Evolutionary conservation across 1,284 basidiomycete species (phyloP), one percentile per base, ranked within the genome.

Genomic region (Moesziomyces antarcticus): DNA sequence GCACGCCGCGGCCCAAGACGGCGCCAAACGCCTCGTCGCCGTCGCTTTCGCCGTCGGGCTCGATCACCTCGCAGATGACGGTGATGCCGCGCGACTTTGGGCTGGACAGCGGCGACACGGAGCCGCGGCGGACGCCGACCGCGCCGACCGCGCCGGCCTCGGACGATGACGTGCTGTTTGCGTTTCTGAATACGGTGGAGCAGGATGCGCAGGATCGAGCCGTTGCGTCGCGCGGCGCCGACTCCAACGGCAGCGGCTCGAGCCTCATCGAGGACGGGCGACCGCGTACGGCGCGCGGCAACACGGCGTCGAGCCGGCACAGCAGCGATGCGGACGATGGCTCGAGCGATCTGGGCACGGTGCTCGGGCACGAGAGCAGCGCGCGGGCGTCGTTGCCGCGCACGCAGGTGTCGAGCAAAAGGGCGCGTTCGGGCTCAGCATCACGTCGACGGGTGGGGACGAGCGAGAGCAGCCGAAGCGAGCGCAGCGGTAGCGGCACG

Each of bases 101-200:
- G 18, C 20, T 7, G 33, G 21, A 16, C 44, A 40, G 40, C 27
- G 11, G n/a, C 35, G 4, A 35, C 27, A 24, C 11, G 22, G 13
- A 25, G 7, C 24, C 35, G 35, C 35, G 14, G 13, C 14, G 14
- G 35, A 10, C 35, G 35, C 24, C 24, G 24, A 25, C 24, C 24
- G 35, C 4, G 14, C 35, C 5, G 35, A 5, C 37, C n/a, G 25
- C 21, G 8, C 24, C 43, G 1, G 54, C 47, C 21, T 30, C 53
- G 5, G 65, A 56, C 16, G 71, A 73, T 7, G 51, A 73, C 41
- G 66, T 63, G 3, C 46, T 74, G 16, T 41, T 74, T 1, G 66
- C 66, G 5, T 74, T 74, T 25, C 58, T 61, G 3, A 48, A 74
- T 11, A 70, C 66, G 10, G 66, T 74, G 8, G 72, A 74, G 27